phyloP scores from a whole-genome alignment of 139 green algal genomes.

The Pseudopediastrum boryanum region DNA sequence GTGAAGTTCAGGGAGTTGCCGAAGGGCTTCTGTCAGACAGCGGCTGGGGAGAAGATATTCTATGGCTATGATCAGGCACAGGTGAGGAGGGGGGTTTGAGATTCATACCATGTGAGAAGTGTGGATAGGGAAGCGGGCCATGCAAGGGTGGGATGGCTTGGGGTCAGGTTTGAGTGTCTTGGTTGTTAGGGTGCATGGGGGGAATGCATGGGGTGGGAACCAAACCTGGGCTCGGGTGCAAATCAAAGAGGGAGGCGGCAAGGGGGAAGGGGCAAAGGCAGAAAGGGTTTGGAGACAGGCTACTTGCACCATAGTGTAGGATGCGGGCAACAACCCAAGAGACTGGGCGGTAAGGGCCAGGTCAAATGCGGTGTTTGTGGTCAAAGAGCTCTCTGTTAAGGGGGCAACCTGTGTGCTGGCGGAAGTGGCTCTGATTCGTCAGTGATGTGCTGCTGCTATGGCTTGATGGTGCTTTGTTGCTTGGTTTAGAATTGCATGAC shows the following conservation, averaged over 20 bases:
- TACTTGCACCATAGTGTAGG: too few relatives aligned
- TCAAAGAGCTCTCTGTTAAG: neutral
- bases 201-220: neutral
- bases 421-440: neutral
- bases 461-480: neutral
- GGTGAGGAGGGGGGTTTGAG: neutral
- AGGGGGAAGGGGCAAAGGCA: neutral
- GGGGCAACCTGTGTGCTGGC: neutral
- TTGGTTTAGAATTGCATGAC: neutral
- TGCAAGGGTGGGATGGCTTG: neutral
- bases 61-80: conserved; percentile 89
- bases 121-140: neutral
- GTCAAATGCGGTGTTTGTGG: too few relatives aligned
- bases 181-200: neutral
- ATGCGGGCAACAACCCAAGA: too few relatives aligned
- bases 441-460: neutral
- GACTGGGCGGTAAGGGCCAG: too few relatives aligned
- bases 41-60: conserved; percentile 79
- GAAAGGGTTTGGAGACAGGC: too few relatives aligned
- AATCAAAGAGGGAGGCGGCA: neutral
- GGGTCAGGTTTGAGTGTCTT: neutral
- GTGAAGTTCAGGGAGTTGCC: conserved; percentile 81
- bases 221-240: neutral
- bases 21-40: conserved; percentile 41
- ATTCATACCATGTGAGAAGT: neutral